phyloP scores from a whole-genome alignment of 805 yeast species.

The Geotrichum ghanense region DNA sequence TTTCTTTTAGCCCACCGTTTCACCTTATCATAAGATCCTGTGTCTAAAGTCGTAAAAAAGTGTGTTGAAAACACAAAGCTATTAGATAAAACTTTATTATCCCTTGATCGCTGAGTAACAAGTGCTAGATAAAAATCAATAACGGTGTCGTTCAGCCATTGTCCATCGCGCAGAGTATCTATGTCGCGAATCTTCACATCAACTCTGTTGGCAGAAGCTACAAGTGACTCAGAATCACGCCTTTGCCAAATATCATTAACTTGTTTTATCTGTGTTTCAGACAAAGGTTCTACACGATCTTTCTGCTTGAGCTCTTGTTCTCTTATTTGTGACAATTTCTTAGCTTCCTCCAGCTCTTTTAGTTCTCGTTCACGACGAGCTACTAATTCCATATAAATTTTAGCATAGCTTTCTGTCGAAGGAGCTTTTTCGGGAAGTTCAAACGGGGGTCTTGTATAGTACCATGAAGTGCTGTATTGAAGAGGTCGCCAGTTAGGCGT shows the following conservation, averaged over 20 bases:
- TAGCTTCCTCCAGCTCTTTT: not conserved
- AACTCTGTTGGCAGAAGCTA: constrained; percentile 24
- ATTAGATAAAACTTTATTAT: constrained; percentile 25
- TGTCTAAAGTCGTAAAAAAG: constrained; percentile 61
- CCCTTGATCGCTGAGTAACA: constrained; percentile 34
- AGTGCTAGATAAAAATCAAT: constrained; percentile 70
- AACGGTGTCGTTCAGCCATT: constrained; percentile 86
- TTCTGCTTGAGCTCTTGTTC: not conserved
- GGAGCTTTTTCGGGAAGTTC: constrained; percentile 3
- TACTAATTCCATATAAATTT: not conserved
- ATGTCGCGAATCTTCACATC: constrained; percentile 60
- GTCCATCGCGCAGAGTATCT: constrained; percentile 52
- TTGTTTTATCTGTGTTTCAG: not conserved
- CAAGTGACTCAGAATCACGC: not conserved
- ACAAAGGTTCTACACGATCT: not conserved
- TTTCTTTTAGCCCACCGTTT: constrained; percentile 75
- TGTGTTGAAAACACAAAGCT: constrained; percentile 78
- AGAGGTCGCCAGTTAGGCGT: not conserved
- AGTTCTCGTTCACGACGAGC: constrained; percentile 2
- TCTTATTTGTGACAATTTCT: not conserved
- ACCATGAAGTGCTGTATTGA: not conserved
- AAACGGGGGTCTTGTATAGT: not conserved
- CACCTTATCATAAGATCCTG: constrained; percentile 71
- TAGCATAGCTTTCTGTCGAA: constrained; percentile 2
- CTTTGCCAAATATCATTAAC: not conserved